Conservation (phyloP, 2,329 filamentous ascomycete genomes). For the Corniculantispora saksenae region DNA sequence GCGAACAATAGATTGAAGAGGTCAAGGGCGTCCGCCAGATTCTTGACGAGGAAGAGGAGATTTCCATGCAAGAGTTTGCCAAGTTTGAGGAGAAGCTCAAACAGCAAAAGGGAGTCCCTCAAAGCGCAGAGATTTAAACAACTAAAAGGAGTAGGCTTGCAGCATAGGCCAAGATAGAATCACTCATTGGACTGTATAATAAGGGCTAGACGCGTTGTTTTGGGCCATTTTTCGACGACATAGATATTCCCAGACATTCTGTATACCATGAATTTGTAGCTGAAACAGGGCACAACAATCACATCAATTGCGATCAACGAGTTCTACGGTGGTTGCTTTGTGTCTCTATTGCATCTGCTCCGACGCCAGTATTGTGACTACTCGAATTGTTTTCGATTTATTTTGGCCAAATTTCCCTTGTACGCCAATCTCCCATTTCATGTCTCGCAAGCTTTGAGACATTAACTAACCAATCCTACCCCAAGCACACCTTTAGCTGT, state of each 20-base stretch:
- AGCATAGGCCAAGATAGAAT: not conserved
- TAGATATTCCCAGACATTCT: not conserved
- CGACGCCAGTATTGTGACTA: no score
- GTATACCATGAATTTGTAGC: not conserved
- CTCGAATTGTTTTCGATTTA: no score
- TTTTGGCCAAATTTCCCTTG: no score
- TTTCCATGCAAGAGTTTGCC: slow-evolving; percentile 83
- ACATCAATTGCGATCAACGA: not conserved
- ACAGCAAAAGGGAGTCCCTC: slow-evolving; percentile 48
- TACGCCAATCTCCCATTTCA: no score
- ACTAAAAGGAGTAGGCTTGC: not conserved
- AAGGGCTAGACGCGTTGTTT: not conserved
- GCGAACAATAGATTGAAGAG: slow-evolving; percentile 74
- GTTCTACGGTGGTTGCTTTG: no score
- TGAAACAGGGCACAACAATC: not conserved
- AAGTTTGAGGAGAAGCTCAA: slow-evolving; percentile 87
- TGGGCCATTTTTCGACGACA: not conserved
- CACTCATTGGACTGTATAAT: slow-evolving; percentile 3
- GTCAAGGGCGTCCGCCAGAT: slow-evolving; percentile 91
- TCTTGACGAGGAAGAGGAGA: slow-evolving; percentile 86
- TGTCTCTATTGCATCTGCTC: not conserved
- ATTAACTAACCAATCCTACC: no score
- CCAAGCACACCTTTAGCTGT: no score
- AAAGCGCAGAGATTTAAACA: not conserved
- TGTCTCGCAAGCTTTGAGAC: no score